A percentile compares a stretch with the other conserved stretches of the same genome.
Conservation (phyloP, 208 protist genomes). For the Acanthamoeba divionensis region DNA sequence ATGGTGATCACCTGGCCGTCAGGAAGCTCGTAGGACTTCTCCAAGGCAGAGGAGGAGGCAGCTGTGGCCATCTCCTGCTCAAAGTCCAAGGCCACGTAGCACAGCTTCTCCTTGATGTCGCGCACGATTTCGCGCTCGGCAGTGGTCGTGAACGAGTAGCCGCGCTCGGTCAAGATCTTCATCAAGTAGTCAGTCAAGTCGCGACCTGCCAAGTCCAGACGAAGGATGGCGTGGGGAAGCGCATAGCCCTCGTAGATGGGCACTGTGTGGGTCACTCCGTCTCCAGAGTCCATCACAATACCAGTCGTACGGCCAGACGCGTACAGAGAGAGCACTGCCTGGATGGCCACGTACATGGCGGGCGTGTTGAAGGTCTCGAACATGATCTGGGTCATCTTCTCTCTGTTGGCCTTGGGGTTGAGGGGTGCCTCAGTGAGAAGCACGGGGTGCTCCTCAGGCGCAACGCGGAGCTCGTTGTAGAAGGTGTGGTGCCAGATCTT, state of each 20-base stretch:
- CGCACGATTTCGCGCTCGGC: constrained; percentile 95
- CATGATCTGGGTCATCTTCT: constrained; percentile 90
- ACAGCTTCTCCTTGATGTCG: constrained; percentile 85
- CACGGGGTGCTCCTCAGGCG: constrained; percentile 95
- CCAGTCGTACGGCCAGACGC: constrained; percentile 87
- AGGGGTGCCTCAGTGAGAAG: constrained; percentile 89
- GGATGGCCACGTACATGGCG: constrained; percentile 89
- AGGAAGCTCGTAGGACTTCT: constrained; percentile 89
- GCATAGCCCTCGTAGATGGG: constrained; percentile 96
- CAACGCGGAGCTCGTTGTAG: constrained; percentile 96
- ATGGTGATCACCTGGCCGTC: constrained; percentile 85
- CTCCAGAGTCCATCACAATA: constrained; percentile 93
- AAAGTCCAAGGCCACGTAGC: constrained; percentile 85
- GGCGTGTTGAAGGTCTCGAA: constrained; percentile 87
- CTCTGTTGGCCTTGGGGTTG: constrained; percentile 88
- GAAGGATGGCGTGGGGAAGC: constrained; percentile 88
- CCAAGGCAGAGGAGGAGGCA: not conserved
- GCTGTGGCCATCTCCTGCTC: constrained; percentile 91
- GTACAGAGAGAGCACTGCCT: constrained; percentile 95
- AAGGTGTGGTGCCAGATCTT: constrained; percentile 98
- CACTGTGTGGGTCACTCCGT: constrained; percentile 96
- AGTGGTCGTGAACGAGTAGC: constrained; percentile 93
- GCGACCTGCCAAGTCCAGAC: constrained; percentile 76
- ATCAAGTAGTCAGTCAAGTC: constrained; percentile 92
- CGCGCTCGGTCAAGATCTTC: constrained; percentile 90